Evolutionary conservation across 1,284 basidiomycete genomes (phyloP), one percentile per base, ranked within the genome.

Genomic region (Porogramme epimiltina): DNA sequence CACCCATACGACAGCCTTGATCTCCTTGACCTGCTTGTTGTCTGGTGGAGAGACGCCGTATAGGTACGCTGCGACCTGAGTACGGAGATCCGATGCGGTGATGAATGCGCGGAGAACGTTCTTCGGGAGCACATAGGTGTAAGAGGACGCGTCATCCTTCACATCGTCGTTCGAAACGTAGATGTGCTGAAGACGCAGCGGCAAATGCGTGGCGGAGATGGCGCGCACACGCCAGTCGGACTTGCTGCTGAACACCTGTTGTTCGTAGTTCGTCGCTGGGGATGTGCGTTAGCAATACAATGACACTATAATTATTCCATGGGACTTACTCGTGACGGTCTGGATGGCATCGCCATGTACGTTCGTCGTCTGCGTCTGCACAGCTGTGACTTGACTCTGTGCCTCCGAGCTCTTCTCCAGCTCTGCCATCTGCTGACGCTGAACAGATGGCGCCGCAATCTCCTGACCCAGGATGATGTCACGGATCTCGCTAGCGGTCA

Each of bases 111-210:
- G 90, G 42, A 99, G 79, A 51, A 99, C 83, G 73, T 99, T 99
- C 83, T 99, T 99, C 18, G 97, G 95, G 56, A 99, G 79, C 46
- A 99, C 94, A 66, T 94, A 99, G 18, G 97, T 99, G 70, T 83
- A 92, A 6, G 91, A 91, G 15, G 91, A 87, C 2, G 93, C 92
- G 66, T 99, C 97, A 66, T 99, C 97, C 71, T 95, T 95, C 66
- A 99, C 95, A 67, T 99, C 95, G 66, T 99, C 96, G 67, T 98
- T 99, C 42, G 95, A 97, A 36, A 99, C 97, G 70, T 98, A 98
- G 70, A 98, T 95, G 69, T 99, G 95, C 70, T 98, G 96, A 54
- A 98, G 81, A 66, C 97, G 93, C 46, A 99, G 86, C 16, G 96
- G 88, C 56, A 99, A 81, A 72, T 99, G 95, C 38, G 95, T 99